phyloP scores from a whole-genome alignment of 2,329 filamentous ascomycete genomes.

The Aspergillus alliaceus region DNA sequence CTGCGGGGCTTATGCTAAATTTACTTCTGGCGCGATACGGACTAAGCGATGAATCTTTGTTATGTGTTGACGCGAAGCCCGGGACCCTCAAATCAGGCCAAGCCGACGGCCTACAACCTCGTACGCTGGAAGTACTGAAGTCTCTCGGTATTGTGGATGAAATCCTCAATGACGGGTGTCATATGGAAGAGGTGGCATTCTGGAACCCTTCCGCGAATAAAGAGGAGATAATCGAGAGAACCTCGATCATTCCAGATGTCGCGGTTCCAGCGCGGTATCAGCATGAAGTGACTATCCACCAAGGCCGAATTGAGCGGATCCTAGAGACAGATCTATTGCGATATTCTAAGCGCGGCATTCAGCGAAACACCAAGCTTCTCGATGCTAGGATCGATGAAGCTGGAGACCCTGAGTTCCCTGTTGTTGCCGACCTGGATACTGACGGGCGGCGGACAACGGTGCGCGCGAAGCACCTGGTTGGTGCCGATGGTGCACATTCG shows the following conservation, averaged over 20 bases:
- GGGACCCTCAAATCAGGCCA: slow-evolving; percentile 41
- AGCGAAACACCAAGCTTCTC: slow-evolving; percentile 65
- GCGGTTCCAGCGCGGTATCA: slow-evolving; percentile 70
- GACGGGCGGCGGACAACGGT: slow-evolving; percentile 41
- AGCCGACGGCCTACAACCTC: slow-evolving; percentile 45
- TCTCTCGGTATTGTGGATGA: slow-evolving; percentile 43
- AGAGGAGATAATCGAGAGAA: slow-evolving; percentile 59
- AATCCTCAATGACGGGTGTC: slow-evolving; percentile 40
- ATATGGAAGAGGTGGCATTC: slow-evolving; percentile 61
- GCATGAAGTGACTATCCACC: slow-evolving; percentile 69
- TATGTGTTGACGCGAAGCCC: slow-evolving; percentile 46
- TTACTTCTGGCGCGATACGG: slow-evolving; percentile 47
- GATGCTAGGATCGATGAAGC: slow-evolving; percentile 59
- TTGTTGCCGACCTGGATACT: slow-evolving; percentile 34
- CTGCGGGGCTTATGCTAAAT: slow-evolving; percentile 44
- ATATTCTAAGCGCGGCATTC: slow-evolving; percentile 57
- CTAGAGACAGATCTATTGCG: slow-evolving; percentile 66
- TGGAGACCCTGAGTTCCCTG: slow-evolving; percentile 42
- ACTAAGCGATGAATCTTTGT: slow-evolving; percentile 39
- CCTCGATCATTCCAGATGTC: slow-evolving; percentile 51
- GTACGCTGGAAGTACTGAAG: slow-evolving; percentile 46
- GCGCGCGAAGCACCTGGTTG: slow-evolving; percentile 68
- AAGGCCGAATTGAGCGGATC: slow-evolving; percentile 69
- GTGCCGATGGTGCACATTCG: slow-evolving; percentile 70
- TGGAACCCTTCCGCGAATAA: slow-evolving; percentile 63